Conservation (phyloP, 257 asterid species). For the Nicotiana obtusifolia region DNA sequence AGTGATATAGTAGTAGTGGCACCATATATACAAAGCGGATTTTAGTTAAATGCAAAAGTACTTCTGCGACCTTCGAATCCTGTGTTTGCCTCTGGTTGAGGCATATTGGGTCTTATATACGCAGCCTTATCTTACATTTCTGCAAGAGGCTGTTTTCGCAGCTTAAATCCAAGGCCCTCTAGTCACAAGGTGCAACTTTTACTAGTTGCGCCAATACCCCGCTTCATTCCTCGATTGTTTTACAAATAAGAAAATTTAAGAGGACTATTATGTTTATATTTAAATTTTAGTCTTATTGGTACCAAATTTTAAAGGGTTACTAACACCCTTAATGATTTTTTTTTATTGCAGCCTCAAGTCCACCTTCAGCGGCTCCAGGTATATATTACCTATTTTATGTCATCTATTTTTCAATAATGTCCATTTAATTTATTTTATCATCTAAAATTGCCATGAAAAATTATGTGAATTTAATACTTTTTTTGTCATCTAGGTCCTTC, state of each 20-base stretch:
- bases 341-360: conserved; percentile 21
- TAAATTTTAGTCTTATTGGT: not conserved
- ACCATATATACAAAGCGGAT: too few species aligned
- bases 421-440: not conserved
- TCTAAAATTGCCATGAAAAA: not conserved
- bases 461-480: not conserved
- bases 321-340: not conserved
- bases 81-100: not conserved
- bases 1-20: too few species aligned
- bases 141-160: not conserved
- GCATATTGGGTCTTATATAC: not conserved
- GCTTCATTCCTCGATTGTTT: not conserved
- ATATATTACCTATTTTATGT: not conserved
- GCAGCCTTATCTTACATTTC: not conserved
- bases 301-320: not conserved
- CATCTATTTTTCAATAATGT: not conserved
- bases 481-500: conserved; percentile 16
- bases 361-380: conserved; percentile 35
- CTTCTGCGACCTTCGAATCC: too few species aligned
- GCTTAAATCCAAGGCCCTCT: not conserved
- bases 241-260: not conserved
- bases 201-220: not conserved
- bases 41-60: too few species aligned
- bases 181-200: not conserved
- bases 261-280: too few species aligned